Conservation (phyloP, 2,329 filamentous ascomycete species). For the Balansia obtecta region DNA sequence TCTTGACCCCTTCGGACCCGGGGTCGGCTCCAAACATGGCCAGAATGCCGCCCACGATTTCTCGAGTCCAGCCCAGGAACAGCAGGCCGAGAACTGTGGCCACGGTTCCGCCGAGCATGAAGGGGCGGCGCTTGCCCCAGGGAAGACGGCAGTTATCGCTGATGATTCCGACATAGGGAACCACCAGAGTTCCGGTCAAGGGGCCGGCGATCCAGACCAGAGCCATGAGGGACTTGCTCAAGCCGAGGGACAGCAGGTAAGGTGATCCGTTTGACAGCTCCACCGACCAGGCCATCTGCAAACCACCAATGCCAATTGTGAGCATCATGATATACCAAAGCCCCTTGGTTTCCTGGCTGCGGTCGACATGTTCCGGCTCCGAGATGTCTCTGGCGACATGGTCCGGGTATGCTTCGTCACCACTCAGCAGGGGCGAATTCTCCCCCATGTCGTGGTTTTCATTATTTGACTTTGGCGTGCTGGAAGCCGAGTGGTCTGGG, state of each 20-base stretch:
- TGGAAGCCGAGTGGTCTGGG: background rate
- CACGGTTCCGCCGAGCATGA: constrained; percentile 59
- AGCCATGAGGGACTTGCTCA: constrained; percentile 73
- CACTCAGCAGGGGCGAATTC: constrained; percentile 18
- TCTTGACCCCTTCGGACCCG: constrained; percentile 52
- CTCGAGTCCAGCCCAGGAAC: constrained; percentile 60
- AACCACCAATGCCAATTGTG: constrained; percentile 73
- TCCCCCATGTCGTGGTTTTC: constrained; percentile 11
- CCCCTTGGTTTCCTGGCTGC: constrained; percentile 57
- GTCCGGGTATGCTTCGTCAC: background rate
- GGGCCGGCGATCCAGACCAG: constrained; percentile 78
- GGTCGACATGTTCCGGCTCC: constrained; percentile 9
- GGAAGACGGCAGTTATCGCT: constrained; percentile 64
- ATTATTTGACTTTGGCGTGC: background rate
- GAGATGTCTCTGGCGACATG: background rate
- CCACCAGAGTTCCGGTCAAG: constrained; percentile 64
- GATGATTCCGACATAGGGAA: constrained; percentile 71
- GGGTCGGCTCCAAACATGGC: constrained; percentile 57
- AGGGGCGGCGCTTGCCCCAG: constrained; percentile 72
- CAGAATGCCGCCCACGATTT: constrained; percentile 57
- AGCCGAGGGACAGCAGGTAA: constrained; percentile 65
- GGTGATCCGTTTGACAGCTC: constrained; percentile 89
- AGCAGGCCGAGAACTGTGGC: constrained; percentile 58
- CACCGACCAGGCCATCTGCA: constrained; percentile 93
- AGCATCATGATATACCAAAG: constrained; percentile 75